phyloP scores from a whole-genome alignment of 2,329 filamentous ascomycete genomes.

The Calonectria montana region DNA sequence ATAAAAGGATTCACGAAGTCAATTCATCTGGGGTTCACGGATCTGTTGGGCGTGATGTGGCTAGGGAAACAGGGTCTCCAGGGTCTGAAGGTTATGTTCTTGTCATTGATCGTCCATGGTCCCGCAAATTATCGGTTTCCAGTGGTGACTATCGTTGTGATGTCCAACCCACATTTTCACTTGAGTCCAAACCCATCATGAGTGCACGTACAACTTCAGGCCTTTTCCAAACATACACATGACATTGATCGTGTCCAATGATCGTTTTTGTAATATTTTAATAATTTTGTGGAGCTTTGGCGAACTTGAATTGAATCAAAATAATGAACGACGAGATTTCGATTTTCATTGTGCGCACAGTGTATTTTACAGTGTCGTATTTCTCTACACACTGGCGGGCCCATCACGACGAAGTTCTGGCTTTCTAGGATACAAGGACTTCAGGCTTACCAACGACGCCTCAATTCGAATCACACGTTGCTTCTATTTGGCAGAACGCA shows the following conservation, averaged over 20 bases:
- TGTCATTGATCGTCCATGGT: slow-evolving; percentile 42
- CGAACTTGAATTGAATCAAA: background rate
- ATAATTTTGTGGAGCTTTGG: too few species aligned
- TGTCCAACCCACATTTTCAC: background rate
- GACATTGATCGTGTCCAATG: slow-evolving; percentile 10
- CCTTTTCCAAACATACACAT: background rate
- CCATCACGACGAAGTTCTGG: slow-evolving; percentile 29
- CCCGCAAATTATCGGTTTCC: slow-evolving; percentile 36
- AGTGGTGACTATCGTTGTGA: slow-evolving; percentile 28
- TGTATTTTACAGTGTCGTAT: slow-evolving; percentile 25
- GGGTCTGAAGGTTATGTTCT: slow-evolving; percentile 46
- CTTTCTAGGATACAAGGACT: slow-evolving; percentile 12
- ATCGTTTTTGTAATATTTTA: background rate
- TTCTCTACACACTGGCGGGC: slow-evolving; percentile 33
- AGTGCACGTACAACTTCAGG: background rate
- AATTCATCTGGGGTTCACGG: slow-evolving; percentile 45
- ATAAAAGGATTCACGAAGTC: slow-evolving; percentile 56
- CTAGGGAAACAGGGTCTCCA: slow-evolving; percentile 42
- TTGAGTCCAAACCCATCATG: background rate
- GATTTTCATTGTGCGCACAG: background rate
- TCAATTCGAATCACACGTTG: background rate
- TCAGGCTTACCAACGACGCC: slow-evolving; percentile 8
- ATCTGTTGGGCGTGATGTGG: slow-evolving; percentile 44
- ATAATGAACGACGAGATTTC: background rate
- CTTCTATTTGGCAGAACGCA: background rate